Evolutionary conservation across 306 rosid species (phyloP), one percentile per base, ranked within the genome.

Genomic region (Glycine latifolia): DNA sequence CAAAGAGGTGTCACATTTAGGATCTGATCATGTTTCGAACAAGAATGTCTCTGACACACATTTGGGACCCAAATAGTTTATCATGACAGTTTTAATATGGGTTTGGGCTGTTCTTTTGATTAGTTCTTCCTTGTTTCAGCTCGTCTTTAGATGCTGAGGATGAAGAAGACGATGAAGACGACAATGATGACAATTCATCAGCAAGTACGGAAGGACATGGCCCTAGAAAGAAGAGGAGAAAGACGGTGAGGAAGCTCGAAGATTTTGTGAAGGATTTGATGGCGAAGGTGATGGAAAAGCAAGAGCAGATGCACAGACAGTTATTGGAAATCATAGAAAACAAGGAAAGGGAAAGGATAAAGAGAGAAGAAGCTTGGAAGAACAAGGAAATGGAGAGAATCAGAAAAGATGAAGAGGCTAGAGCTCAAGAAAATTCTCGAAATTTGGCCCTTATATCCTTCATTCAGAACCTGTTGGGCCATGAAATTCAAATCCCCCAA

Each of bases 281-380:
- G 3, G 84, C 9, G 65, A 89, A 86, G 77, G 92, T 91, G 78
- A 83, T 91, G 91, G 96, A 93, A 79, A 91, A 86, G 81, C 98
- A 95, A 73, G 97, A 95, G 88, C 78, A 83, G 82, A 91, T 93
- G 97, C 94, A 91, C 67, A 85, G 50, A 52, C 90, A 90, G 80
- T 72, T 95, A 73, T 79, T 95, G 77, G 92, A 91, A 46, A 83
- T 87, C 85, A 80, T 95, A 69, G 96, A 90, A 72, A 89, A 33
- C 83, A 91, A 47, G 84, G 99, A 93, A 84, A 86, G 50, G 56
- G 98, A 95, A 82, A 93, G 97, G 74, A 67, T 82, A 15, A 54
- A 60, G 68, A 88, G 97, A 83, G 98, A 95, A 89, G 94, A 88
- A 85, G 94, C 90, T 6, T 95, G 97, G 99, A 93, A 76, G 87